Evolutionary conservation across 1,284 basidiomycete species (phyloP).

Genomic region (Coriolopsis trogii): DNA sequence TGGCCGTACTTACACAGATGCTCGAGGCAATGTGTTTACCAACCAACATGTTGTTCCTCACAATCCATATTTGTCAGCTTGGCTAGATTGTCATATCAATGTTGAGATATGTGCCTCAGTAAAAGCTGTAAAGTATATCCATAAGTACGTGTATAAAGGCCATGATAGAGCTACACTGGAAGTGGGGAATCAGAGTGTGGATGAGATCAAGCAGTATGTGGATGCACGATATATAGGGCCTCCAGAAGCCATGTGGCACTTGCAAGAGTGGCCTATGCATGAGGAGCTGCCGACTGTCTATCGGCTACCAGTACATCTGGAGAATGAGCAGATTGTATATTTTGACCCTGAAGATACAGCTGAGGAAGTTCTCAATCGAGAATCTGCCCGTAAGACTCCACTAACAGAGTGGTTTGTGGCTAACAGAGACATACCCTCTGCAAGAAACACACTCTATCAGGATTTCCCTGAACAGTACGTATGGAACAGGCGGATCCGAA

Average conservation of each 20-base stretch:
- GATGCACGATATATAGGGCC: conserved; percentile 43
- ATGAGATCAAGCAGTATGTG: conserved; percentile 41
- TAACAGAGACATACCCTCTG: conserved; percentile 28
- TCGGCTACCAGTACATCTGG: conserved; percentile 33
- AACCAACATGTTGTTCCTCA: conserved; percentile 45
- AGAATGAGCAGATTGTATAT: neutral
- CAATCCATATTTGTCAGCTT: conserved; percentile 32
- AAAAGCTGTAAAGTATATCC: conserved; percentile 41
- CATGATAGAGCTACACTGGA: conserved; percentile 40
- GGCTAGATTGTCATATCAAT: conserved; percentile 52
- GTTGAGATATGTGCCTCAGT: conserved; percentile 39
- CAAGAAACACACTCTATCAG: conserved; percentile 23
- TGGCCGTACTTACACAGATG: conserved; percentile 32
- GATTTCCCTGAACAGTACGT: conserved; percentile 30
- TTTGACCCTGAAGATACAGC: conserved; percentile 1
- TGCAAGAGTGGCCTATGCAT: conserved; percentile 31
- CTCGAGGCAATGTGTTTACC: conserved; percentile 21
- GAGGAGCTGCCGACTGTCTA: conserved; percentile 40
- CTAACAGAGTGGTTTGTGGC: conserved; percentile 9
- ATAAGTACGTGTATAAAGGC: conserved; percentile 54
- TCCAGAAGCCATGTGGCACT: conserved; percentile 40
- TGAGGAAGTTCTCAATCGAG: neutral
- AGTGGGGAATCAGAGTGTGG: conserved; percentile 20
- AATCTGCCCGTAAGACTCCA: conserved; percentile 17
- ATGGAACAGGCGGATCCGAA: conserved; percentile 21